phyloP scores from a whole-genome alignment of 148 eudicot genomes.

The Vaccinium corymbosum region DNA sequence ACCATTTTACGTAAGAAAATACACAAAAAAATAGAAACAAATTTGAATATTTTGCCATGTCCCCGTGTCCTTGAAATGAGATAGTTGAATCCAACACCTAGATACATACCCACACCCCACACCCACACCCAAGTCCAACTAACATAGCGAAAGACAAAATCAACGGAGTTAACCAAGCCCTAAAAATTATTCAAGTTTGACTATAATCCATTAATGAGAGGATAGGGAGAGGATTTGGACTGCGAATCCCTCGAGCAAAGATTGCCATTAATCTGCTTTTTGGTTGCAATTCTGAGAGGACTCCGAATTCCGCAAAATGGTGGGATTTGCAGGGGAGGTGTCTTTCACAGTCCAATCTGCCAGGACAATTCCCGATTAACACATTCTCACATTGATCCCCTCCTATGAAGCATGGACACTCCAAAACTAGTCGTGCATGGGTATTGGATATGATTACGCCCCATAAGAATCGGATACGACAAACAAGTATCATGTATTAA shows the following conservation, averaged over 20 bases:
- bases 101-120: no score
- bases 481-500: not conserved
- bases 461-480: not conserved
- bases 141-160: not conserved
- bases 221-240: not conserved
- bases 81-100: no score
- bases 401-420: not conserved
- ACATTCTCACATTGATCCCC: not conserved
- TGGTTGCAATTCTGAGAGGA: not conserved
- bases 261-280: not conserved
- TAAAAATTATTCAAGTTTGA: not conserved
- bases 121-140: no score
- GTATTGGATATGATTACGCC: not conserved
- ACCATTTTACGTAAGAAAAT: no score
- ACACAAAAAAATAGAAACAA: no score
- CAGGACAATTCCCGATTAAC: not conserved
- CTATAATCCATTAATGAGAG: not conserved
- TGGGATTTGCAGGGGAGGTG: not conserved
- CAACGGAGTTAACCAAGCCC: not conserved
- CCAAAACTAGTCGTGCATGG: not conserved
- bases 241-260: not conserved
- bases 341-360: not conserved
- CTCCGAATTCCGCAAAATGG: no score
- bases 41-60: no score
- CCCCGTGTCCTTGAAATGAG: no score